Base-by-base conservation (phyloP, 371 early-diverging fungal species). In the Apophysomyces variabilis region DNA sequence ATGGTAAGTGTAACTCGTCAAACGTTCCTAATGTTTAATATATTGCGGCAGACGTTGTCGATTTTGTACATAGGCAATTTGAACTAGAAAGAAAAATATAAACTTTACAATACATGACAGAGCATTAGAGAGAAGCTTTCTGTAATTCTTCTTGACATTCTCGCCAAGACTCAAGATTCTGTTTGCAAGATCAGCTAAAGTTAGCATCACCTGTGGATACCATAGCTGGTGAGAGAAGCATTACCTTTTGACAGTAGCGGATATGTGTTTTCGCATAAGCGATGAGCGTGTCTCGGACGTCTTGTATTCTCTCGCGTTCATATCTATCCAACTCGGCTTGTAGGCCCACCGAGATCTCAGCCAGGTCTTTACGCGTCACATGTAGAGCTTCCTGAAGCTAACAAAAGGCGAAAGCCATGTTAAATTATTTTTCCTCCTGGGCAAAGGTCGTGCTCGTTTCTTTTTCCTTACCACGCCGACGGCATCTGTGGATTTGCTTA, bases 251-350 rank as follows among this genome's bases (percentile, higher is more conserved):
- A 57, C 92, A 91, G 83, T 90, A 93, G 60, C 91, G 89, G 41
- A 89, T 77, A 54, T 93, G 93, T 45, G 88, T 87, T 58, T 88
- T 85, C n/a, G 95, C 93, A 77, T 89, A 90, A 14, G 84, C 87
- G 36, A 92, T 70, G 59, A 96, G 67, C 71, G 91, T 84, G 59
- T 90, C 85, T 64, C 90, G 84, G 60, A 96, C 68, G 69, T 96
- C 96, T 54, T 80, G 79, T 60, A 93, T 78, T 78, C 96, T 97
- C 67, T 92, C 91, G 50, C 86, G 78, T 76, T 97, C 96, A 78
- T 92, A 97, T 43, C 94, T 84, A 66, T 95, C 94, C 66, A 97
- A 65, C 64, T 97, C 93, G 12, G 82, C 74, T 72, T 94, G 94
- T 21, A 94, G 83, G 39, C 89, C 88, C 5, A 84, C 82, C 36